Evolutionary conservation across 2,329 filamentous ascomycete species (phyloP).

Genomic region (Cladosporium sp.): DNA sequence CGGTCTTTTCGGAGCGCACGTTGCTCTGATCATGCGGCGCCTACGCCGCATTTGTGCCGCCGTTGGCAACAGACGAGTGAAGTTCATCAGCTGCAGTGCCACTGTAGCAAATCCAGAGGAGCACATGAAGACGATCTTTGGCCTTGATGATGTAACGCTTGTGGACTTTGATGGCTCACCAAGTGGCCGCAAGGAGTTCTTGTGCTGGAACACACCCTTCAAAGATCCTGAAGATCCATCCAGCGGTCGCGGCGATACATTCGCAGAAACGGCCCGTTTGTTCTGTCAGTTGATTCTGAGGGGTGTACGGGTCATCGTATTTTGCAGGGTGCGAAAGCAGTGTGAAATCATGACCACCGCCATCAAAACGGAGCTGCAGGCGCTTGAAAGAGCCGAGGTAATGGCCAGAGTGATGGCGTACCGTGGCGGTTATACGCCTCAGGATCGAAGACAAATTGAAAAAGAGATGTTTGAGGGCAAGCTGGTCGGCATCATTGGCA

Average conservation of each 20-base stretch:
- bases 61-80: conserved; percentile 76
- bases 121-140: conserved; percentile 94
- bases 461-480: conserved; percentile 96
- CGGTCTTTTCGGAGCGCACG: conserved; percentile 85
- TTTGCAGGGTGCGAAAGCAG: conserved; percentile 79
- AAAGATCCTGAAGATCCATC: conserved; percentile 82
- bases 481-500: conserved; percentile 86
- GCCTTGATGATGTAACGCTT: conserved; percentile 70
- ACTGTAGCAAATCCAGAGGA: conserved; percentile 88
- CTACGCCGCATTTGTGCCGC: conserved; percentile 82
- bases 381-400: conserved; percentile 67
- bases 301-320: conserved; percentile 86
- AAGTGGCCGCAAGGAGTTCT: conserved; percentile 83
- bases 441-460: conserved; percentile 83
- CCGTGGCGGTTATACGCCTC: conserved; percentile 86
- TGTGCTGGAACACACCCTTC: conserved; percentile 97
- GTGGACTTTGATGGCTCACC: conserved; percentile 92
- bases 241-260: conserved; percentile 75
- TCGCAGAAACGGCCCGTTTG: conserved; percentile 78
- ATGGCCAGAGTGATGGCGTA: conserved; percentile 86
- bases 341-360: conserved; percentile 80
- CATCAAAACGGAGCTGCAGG: conserved; percentile 69
- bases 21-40: conserved; percentile 90
- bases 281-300: conserved; percentile 86
- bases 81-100: conserved; percentile 92